phyloP scores from a whole-genome alignment of 371 early-diverging fungal genomes.

The Rhizopus arrhizus region DNA sequence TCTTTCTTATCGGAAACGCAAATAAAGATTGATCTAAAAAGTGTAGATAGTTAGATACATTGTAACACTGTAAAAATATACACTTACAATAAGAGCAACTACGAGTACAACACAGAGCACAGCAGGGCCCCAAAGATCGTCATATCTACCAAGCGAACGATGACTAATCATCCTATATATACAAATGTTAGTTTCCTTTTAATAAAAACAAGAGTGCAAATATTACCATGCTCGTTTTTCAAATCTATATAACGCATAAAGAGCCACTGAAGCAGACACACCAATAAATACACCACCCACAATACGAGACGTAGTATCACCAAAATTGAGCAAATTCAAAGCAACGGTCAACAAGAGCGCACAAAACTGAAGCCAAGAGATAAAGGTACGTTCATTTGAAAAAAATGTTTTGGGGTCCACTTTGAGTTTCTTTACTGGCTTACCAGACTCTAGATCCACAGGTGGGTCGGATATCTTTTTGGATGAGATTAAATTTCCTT shows the following conservation, averaged over 20 bases:
- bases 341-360: slow-evolving; percentile 67
- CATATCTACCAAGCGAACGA: slow-evolving; percentile 59
- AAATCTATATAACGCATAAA: slow-evolving; percentile 87
- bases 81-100: slow-evolving; percentile 35
- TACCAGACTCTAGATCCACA: slow-evolving; percentile 29
- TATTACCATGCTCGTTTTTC: slow-evolving; percentile 75
- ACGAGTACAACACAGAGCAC: slow-evolving; percentile 81
- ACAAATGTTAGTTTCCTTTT: slow-evolving; percentile 6
- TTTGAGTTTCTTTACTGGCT: slow-evolving; percentile 4
- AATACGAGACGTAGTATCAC: slow-evolving; percentile 59
- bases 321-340: slow-evolving; percentile 74
- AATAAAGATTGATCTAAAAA: slow-evolving; percentile 32
- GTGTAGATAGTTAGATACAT: background rate
- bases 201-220: slow-evolving; percentile 17
- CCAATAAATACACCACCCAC: slow-evolving; percentile 70
- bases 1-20: slow-evolving; percentile 28
- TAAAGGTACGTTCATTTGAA: slow-evolving; percentile 96
- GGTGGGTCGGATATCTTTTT: slow-evolving; percentile 9
- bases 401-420: slow-evolving; percentile 98
- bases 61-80: background rate
- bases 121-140: slow-evolving; percentile 71
- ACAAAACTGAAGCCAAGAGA: slow-evolving; percentile 77
- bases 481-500: background rate
- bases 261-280: slow-evolving; percentile 73
- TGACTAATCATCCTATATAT: slow-evolving; percentile 55